Percentiles rank a stretch among this genome's conserved stretches.
phyloP scores from a whole-genome alignment of 2,329 filamentous ascomycete genomes.

The Colletotrichum spinosum region DNA sequence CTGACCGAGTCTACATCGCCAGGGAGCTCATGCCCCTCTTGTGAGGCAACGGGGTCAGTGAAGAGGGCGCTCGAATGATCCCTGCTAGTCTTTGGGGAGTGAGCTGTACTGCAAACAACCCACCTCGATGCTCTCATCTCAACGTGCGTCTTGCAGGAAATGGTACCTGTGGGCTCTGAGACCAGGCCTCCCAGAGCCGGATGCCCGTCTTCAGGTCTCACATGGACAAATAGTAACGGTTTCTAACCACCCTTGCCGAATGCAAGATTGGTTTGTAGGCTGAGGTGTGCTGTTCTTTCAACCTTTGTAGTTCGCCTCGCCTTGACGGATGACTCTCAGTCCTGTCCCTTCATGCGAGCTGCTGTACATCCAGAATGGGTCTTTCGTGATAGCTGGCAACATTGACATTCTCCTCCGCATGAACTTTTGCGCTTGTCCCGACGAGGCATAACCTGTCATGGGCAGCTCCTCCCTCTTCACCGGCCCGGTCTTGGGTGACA shows the following conservation, averaged over 20 bases:
- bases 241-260: conserved; percentile 7
- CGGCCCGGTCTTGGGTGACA: conserved; percentile 17
- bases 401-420: conserved; percentile 42
- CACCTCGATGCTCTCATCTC: conserved; percentile 35
- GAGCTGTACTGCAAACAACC: conserved; percentile 43
- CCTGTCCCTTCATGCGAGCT: conserved; percentile 13
- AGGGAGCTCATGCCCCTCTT: background rate
- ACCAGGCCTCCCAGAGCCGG: conserved; percentile 23
- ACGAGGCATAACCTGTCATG: background rate
- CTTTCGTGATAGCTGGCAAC: conserved; percentile 31
- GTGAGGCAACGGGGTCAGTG: background rate
- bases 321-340: conserved; percentile 3
- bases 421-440: conserved; percentile 31
- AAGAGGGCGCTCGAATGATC: background rate
- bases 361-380: conserved; percentile 8
- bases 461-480: conserved; percentile 10
- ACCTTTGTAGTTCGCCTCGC: conserved; percentile 4
- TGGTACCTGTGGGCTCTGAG: background rate
- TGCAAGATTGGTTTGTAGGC: conserved; percentile 17
- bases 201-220: conserved; percentile 21
- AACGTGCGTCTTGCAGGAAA: conserved; percentile 26
- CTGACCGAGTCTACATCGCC: conserved; percentile 12
- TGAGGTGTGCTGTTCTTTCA: conserved; percentile 7
- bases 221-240: conserved; percentile 23
- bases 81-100: conserved; percentile 14